Percentiles rank a stretch among this genome's conserved stretches.
These are phyloP conservation scores for Zasmidium cellare DNA, from an alignment of 2,329 filamentous ascomycete genomes.

Conservation along the genomic window DNA sequence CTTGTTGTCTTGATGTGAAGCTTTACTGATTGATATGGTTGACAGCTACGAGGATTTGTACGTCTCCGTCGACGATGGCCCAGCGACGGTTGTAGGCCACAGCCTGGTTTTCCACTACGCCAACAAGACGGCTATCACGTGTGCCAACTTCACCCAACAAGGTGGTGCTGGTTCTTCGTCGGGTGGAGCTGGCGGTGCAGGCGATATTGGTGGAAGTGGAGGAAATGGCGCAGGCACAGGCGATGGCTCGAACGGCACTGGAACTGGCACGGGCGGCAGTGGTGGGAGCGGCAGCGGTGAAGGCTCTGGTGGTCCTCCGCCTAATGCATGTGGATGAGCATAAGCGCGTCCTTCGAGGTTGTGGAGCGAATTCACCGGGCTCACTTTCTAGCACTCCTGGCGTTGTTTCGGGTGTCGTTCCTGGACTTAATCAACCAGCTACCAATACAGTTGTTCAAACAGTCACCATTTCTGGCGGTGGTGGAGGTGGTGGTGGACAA, in stretches of 20 bases:
- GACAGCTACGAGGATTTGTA: slow-evolving; percentile 52
- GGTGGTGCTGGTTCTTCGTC: slow-evolving; percentile 10
- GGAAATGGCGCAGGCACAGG: background rate
- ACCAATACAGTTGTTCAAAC: background rate
- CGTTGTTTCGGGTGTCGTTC: background rate
- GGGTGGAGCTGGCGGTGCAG: background rate
- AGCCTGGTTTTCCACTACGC: slow-evolving; percentile 56
- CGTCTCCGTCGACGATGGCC: slow-evolving; percentile 43
- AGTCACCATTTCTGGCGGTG: background rate
- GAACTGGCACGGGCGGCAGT: too few species aligned
- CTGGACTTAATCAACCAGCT: background rate
- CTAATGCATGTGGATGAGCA: background rate
- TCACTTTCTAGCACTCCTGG: background rate
- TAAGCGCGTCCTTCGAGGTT: background rate
- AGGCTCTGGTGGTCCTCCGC: background rate
- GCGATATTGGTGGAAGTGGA: slow-evolving; percentile 1
- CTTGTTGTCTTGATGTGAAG: background rate
- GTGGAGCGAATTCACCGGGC: background rate
- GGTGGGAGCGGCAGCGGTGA: background rate
- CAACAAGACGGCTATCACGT: slow-evolving; percentile 56
- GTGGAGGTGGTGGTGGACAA: background rate
- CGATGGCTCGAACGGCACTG: background rate
- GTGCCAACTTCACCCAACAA: slow-evolving; percentile 53
- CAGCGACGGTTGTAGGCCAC: slow-evolving; percentile 52
- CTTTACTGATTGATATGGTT: background rate